Base-by-base conservation (phyloP, 768 basidiomycete genomes). In the Boletellus ananiceps region DNA sequence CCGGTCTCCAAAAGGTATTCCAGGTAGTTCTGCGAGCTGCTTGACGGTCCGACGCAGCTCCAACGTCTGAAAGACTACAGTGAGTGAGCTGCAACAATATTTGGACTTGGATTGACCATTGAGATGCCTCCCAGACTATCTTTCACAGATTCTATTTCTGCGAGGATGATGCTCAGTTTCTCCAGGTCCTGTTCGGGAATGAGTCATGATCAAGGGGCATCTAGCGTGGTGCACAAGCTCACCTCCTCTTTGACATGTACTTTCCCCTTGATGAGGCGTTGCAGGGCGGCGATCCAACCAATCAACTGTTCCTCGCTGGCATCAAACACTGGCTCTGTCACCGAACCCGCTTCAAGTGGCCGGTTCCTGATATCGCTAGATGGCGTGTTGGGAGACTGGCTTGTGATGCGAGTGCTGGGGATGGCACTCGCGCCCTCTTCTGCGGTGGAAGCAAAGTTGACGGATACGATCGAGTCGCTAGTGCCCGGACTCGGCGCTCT, bases 181-280 rank as follows among this genome's bases (percentile, higher is more conserved):
- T 67, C 59, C 13, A 67, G 50, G 16, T 51, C 60, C 66, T 69
- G 34, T 8, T 39, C 21, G n/a, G 4, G 14, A 21, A 39, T 52
- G 33, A 49, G 49, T 7, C 1, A 11, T 29, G 29, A 44, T 3
- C 15, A 36, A 6, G 18, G n/a, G 12, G 5, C 21, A 21, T 46
- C 31, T 11, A 15, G 37, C 4, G 23, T 35, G 34, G 39, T 2
- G 32, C 7, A 15, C 18, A 8, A 15, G 25, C 55, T 51, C 46
- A 60, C 62, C 57, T 60, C 52, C 16, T 64, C 60, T 29, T 44
- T 50, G 42, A 67, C 16, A 9, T 16, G 57, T 31, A 66, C 49
- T 42, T 57, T 63, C 1, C 50, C 66, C 44, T 68, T 67, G 49
- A 67, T 19, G 39, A 67, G 67, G 38, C 67, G 65, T n/a, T 67